Conservation (phyloP, 352 stramenopile species). For the Blastocystis sp. region DNA sequence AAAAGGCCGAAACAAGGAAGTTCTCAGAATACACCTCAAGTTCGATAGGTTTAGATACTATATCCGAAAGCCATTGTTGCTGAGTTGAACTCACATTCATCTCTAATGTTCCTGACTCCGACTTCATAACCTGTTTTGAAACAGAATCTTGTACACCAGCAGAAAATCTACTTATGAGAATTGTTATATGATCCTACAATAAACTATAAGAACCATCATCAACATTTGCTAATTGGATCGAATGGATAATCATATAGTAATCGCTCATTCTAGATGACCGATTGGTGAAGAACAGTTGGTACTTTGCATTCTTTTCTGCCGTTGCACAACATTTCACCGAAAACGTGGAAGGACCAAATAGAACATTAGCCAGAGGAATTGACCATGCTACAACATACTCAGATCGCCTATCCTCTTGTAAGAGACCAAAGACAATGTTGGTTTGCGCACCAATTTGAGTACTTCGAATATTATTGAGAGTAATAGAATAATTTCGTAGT, state of each 20-base stretch:
- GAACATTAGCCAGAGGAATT: constrained; percentile 11
- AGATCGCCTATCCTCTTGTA: neutral
- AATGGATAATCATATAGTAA: constrained; percentile 8
- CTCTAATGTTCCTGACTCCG: neutral
- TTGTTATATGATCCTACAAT: neutral
- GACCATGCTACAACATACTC: neutral
- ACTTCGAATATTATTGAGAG: neutral
- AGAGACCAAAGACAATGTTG: neutral
- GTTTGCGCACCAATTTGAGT: neutral
- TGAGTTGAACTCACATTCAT: neutral
- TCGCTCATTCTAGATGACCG: neutral
- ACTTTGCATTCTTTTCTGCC: neutral
- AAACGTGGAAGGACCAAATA: constrained; percentile 28
- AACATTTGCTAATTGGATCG: neutral
- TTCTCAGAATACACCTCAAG: neutral
- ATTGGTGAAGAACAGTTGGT: neutral
- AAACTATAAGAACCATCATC: neutral
- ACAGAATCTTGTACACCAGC: neutral
- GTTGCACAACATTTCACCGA: neutral
- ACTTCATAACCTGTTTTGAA: neutral
- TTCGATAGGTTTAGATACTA: constrained; percentile 2
- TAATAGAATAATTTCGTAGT: neutral
- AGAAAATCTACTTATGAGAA: neutral
- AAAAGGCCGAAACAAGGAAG: neutral
- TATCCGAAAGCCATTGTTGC: neutral